Conservation (phyloP, 176 grass and related monocot species). For the Metroxylon sagu region DNA sequence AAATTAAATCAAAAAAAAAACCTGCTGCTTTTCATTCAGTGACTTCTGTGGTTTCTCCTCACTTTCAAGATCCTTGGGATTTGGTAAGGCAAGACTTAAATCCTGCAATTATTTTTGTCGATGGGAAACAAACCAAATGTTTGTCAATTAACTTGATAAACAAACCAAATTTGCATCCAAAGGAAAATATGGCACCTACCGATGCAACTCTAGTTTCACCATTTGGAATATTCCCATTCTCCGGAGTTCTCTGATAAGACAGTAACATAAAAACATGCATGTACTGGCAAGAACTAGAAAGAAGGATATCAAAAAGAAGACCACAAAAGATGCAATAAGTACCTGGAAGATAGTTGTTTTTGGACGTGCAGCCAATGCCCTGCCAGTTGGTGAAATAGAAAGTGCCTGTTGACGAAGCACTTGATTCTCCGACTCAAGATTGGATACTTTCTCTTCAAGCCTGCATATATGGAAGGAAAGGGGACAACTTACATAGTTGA, state of each 20-base stretch:
- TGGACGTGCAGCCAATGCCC: constrained; percentile 36
- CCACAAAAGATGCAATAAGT: constrained; percentile 4
- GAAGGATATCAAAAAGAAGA: neutral
- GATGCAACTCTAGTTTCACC: constrained; percentile 49
- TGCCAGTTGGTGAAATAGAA: constrained; percentile 49
- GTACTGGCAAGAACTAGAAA: constrained; percentile 11
- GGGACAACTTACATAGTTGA: neutral
- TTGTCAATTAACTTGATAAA: neutral
- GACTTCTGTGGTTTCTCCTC: constrained; percentile 65
- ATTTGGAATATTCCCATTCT: constrained; percentile 61
- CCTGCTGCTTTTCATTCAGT: constrained; percentile 67
- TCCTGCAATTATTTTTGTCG: constrained; percentile 3
- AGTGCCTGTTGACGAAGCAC: constrained; percentile 58
- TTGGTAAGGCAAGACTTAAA: constrained; percentile 1
- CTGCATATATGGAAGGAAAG: constrained; percentile 35
- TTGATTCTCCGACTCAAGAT: constrained; percentile 73
- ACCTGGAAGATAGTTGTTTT: constrained; percentile 54
- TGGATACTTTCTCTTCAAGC: constrained; percentile 76
- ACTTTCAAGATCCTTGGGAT: constrained; percentile 39
- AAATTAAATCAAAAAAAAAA: constrained; percentile 22
- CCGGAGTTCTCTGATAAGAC: constrained; percentile 57
- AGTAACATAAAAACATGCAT: constrained; percentile 5
- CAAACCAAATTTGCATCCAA: neutral
- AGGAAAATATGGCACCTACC: constrained; percentile 7
- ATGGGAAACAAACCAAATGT: too few species aligned